Percentiles rank a stretch among this genome's conserved stretches.
phyloP scores from a whole-genome alignment of 192 early-diverging fungal genomes.

The Rhizoclosmatium globosum region DNA sequence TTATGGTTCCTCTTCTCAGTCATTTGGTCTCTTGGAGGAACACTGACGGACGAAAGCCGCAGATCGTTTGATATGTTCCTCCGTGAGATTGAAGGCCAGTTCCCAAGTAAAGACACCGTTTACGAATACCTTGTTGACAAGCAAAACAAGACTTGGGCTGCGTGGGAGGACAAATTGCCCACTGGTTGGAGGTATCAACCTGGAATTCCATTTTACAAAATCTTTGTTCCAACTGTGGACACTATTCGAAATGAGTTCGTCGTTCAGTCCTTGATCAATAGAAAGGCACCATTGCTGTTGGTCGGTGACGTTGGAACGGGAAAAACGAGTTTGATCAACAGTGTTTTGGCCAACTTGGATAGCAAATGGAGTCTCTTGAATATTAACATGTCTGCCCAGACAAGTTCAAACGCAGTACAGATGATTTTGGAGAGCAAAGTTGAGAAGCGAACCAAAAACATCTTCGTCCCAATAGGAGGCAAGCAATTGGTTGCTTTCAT shows the following conservation, averaged over 20 bases:
- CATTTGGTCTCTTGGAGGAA: constrained; percentile 66
- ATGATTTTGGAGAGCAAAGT: constrained; percentile 62
- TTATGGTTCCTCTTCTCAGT: constrained; percentile 65
- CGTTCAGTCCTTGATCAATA: constrained; percentile 53
- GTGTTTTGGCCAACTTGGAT: constrained; percentile 53
- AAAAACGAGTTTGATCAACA: constrained; percentile 66
- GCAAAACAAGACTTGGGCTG: constrained; percentile 55
- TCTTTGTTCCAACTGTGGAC: constrained; percentile 71
- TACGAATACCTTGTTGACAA: constrained; percentile 70
- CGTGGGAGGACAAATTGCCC: constrained; percentile 68
- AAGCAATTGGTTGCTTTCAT: constrained; percentile 64
- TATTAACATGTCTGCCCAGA: constrained; percentile 69
- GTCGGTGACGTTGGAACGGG: constrained; percentile 68
- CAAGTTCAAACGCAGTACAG: constrained; percentile 60
- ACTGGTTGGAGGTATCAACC: constrained; percentile 57
- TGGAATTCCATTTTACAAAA: constrained; percentile 63
- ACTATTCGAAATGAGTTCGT: constrained; percentile 67
- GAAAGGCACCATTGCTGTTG: constrained; percentile 56
- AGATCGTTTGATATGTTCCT: constrained; percentile 66
- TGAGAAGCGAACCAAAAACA: constrained; percentile 68
- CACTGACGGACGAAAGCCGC: constrained; percentile 60
- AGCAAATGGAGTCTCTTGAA: constrained; percentile 46
- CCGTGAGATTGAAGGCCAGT: constrained; percentile 67
- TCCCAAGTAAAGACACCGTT: constrained; percentile 66
- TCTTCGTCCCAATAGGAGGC: constrained; percentile 66